Evolutionary conservation across 768 basidiomycete genomes (phyloP).

Genomic region (Psilocybe cubensis): DNA sequence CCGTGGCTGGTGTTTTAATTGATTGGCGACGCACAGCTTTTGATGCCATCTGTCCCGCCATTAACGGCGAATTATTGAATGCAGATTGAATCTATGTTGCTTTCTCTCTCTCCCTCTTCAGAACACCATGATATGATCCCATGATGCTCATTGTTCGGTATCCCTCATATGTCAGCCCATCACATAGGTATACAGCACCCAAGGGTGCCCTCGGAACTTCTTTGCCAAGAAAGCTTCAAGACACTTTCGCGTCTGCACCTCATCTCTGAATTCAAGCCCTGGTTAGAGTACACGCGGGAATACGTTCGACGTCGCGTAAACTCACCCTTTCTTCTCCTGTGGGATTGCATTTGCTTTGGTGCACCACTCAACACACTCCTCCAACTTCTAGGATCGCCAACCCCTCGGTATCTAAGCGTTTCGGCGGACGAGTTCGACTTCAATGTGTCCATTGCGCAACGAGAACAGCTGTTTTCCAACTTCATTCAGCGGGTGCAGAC

Average conservation of each 20-base stretch:
- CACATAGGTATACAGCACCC: conserved; percentile 29
- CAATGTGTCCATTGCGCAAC: conserved; percentile 29
- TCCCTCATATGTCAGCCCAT: neutral
- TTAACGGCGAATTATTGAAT: neutral
- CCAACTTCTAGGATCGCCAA: conserved; percentile 40
- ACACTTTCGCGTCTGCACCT: conserved; percentile 40
- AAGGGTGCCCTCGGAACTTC: conserved; percentile 38
- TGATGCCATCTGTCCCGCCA: neutral
- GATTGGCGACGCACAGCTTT: too few species aligned
- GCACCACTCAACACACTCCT: conserved; percentile 38
- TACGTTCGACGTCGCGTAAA: conserved; percentile 27
- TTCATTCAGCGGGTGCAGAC: conserved; percentile 40
- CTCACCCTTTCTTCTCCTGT: conserved; percentile 34
- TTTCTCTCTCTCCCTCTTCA: neutral
- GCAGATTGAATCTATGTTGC: too few species aligned
- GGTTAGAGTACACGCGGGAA: conserved; percentile 33
- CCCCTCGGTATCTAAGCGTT: conserved; percentile 30
- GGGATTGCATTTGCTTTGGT: conserved; percentile 40
- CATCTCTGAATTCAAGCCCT: conserved; percentile 39
- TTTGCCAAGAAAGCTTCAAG: conserved; percentile 38
- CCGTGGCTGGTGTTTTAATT: too few species aligned
- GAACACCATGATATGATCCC: neutral
- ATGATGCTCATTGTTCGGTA: neutral
- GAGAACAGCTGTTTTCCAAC: conserved; percentile 31
- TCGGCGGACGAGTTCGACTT: conserved; percentile 33